These are phyloP conservation scores for Thielaviopsis musarum DNA, from an alignment of 2,329 filamentous ascomycete genomes.

Conservation along the genomic window DNA sequence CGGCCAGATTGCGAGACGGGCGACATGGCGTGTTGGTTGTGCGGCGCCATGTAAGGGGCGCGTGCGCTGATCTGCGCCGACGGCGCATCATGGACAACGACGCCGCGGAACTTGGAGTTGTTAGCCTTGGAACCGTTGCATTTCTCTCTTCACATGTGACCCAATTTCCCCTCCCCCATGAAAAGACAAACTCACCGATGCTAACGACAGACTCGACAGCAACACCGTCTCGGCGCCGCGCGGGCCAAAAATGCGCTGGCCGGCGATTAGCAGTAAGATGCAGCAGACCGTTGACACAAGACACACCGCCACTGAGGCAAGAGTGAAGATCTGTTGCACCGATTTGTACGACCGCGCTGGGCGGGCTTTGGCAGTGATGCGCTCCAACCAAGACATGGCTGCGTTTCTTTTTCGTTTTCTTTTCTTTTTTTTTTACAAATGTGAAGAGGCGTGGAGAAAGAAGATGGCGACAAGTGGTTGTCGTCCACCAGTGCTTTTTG, in stretches of 20 bases:
- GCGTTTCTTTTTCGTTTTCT: too few species aligned
- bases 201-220: not conserved
- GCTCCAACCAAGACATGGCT: too few species aligned
- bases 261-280: not conserved
- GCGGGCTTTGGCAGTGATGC: too few species aligned
- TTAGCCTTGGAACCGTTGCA: not conserved
- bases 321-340: not conserved
- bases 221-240: not conserved
- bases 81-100: not conserved
- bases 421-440: too few species aligned
- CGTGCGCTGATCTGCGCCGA: not conserved
- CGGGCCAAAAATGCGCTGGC: not conserved
- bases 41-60: not conserved
- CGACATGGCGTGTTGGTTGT: not conserved
- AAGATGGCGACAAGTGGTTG: too few species aligned
- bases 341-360: not conserved
- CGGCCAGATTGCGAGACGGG: too few species aligned
- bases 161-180: not conserved
- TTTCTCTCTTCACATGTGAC: too few species aligned
- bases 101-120: not conserved
- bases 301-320: not conserved
- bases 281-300: not conserved
- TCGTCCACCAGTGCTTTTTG: too few species aligned
- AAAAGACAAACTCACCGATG: not conserved
- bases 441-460: too few species aligned